A percentile compares a stretch with the other conserved stretches of the same genome.
These are phyloP conservation scores for Coemansia sp. DNA, from an alignment of 192 early-diverging fungal species.

Conservation along the genomic window DNA sequence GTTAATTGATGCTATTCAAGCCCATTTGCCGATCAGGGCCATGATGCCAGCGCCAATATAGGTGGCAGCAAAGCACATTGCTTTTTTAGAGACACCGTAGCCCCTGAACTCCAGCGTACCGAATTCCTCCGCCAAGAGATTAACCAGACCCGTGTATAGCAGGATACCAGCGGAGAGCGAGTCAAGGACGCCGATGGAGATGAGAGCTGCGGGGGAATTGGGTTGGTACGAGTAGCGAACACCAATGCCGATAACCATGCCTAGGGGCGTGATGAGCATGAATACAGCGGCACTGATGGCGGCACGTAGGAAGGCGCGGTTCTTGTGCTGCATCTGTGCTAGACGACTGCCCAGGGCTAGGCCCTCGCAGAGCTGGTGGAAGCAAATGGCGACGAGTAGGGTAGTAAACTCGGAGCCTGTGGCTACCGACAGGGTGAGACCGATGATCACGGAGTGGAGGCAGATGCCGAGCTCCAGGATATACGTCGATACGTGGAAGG, in stretches of 20 bases:
- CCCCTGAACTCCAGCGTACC: conserved; percentile 59
- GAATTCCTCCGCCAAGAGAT: conserved; percentile 69
- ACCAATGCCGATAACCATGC: conserved; percentile 77
- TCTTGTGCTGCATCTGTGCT: conserved; percentile 52
- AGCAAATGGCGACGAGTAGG: conserved; percentile 64
- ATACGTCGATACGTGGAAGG: conserved; percentile 57
- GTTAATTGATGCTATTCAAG: conserved; percentile 29
- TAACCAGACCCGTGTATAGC: conserved; percentile 72
- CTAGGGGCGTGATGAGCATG: conserved; percentile 75
- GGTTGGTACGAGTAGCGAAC: conserved; percentile 63
- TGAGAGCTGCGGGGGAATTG: conserved; percentile 59
- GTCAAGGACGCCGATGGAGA: conserved; percentile 69
- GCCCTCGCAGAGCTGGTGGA: conserved; percentile 79
- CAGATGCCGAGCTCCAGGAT: conserved; percentile 76
- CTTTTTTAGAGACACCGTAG: conserved; percentile 44
- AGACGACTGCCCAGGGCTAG: conserved; percentile 73
- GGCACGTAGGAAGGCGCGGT: conserved; percentile 25
- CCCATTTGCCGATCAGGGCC: conserved; percentile 77
- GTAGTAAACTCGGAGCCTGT: conserved; percentile 56
- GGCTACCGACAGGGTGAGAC: conserved; percentile 62
- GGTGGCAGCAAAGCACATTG: conserved; percentile 57
- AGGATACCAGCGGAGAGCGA: conserved; percentile 80
- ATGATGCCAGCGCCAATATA: conserved; percentile 72
- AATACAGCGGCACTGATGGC: conserved; percentile 56
- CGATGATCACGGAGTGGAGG: conserved; percentile 75